Evolutionary conservation across 352 stramenopile genomes (phyloP).

Genomic region (Globisporangium camurandrum): DNA sequence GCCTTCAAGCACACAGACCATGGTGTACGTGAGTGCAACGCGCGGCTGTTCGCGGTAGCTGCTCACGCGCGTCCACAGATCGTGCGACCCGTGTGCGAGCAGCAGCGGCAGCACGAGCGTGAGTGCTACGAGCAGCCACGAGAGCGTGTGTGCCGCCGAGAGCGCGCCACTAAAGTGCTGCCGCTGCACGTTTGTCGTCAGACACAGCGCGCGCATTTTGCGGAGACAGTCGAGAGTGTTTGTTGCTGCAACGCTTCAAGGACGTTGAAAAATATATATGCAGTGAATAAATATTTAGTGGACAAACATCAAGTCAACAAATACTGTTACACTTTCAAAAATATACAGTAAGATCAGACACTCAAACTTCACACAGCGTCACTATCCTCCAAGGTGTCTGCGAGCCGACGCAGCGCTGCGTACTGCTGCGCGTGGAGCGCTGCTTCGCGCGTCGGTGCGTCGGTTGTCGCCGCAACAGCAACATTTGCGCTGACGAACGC

Average conservation of each 20-base stretch:
- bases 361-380: too few species aligned
- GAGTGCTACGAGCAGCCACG: slow-evolving; percentile 27
- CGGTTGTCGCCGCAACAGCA: not conserved
- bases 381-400: too few species aligned
- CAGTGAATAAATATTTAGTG: too few species aligned
- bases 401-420: not conserved
- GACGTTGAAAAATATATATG: too few species aligned
- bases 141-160: slow-evolving; percentile 47
- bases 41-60: slow-evolving; percentile 58
- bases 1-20: slow-evolving; percentile 60
- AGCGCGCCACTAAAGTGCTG: slow-evolving; percentile 48
- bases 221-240: not conserved
- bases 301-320: too few species aligned
- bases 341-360: too few species aligned
- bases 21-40: slow-evolving; percentile 48
- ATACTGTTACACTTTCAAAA: too few species aligned
- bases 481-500: not conserved
- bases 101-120: slow-evolving; percentile 44
- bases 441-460: not conserved
- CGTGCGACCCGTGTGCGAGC: slow-evolving; percentile 44
- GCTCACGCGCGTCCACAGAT: slow-evolving; percentile 34
- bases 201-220: slow-evolving; percentile 44
- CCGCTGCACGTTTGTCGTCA: slow-evolving; percentile 36
- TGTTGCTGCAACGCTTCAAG: not conserved
- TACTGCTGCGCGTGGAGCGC: slow-evolving; percentile 7